Conservation (phyloP, 1,284 basidiomycete species). For the Apiotrichum laibachii region DNA sequence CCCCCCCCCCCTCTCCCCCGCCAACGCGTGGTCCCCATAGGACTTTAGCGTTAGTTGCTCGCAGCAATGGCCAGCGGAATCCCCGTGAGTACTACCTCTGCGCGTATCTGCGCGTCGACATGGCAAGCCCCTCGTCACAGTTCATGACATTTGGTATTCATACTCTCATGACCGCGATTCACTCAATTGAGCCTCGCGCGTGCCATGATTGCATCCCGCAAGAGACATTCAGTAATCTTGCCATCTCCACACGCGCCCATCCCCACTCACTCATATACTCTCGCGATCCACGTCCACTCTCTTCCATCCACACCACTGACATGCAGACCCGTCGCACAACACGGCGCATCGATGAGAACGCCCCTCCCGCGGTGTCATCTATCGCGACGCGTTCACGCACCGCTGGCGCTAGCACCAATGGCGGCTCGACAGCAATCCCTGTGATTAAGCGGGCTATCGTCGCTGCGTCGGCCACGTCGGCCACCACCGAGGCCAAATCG, state of each 20-base stretch:
- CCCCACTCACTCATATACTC: background rate
- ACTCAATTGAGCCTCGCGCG: background rate
- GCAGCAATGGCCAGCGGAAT: constrained; percentile 32
- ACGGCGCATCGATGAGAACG: constrained; percentile 45
- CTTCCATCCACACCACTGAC: background rate
- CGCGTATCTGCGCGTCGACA: constrained; percentile 1
- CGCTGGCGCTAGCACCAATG: constrained; percentile 11
- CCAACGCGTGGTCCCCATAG: background rate
- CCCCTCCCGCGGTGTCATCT: constrained; percentile 32
- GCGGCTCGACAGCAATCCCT: constrained; percentile 33
- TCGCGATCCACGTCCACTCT: background rate
- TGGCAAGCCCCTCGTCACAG: background rate
- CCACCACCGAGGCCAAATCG: constrained; percentile 18
- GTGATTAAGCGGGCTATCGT: constrained; percentile 38
- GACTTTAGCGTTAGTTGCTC: constrained; percentile 1
- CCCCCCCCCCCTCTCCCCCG: background rate
- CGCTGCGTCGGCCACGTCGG: constrained; percentile 20
- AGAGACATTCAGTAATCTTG: no score
- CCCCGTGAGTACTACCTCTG: constrained; percentile 24
- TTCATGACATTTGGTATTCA: background rate
- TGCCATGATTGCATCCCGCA: no score
- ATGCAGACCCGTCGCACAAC: constrained; percentile 42
- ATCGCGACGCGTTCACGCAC: constrained; percentile 30
- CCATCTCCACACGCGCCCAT: background rate
- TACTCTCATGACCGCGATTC: background rate